phyloP scores from a whole-genome alignment of 495 filamentous ascomycete species.

The Rhizodiscina lignyota region DNA sequence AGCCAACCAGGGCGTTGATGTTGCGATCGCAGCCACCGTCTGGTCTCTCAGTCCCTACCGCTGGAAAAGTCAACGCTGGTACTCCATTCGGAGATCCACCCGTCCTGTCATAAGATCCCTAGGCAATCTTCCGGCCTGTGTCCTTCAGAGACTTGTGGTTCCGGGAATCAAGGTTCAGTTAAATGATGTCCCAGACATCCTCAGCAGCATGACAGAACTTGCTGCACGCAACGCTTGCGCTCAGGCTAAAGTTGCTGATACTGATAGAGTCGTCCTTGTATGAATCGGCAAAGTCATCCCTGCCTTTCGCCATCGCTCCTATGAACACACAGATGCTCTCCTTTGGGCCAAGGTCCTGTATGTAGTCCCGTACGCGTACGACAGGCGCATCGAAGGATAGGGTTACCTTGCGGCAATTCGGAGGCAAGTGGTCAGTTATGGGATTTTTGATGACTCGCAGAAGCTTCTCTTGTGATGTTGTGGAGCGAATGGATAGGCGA shows the following conservation, averaged over 20 bases:
- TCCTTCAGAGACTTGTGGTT: no score
- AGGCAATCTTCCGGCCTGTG: no score
- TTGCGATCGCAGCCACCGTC: constrained; percentile 27
- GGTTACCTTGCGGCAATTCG: constrained; percentile 94
- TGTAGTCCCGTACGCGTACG: constrained; percentile 75
- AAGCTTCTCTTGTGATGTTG: constrained; percentile 90
- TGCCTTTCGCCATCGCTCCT: constrained; percentile 93
- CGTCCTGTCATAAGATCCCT: no score
- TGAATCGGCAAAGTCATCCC: constrained; percentile 85
- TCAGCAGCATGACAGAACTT: constrained; percentile 98
- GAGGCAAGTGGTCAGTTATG: constrained; percentile 88
- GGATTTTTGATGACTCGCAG: constrained; percentile 96
- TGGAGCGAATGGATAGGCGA: constrained; percentile 85
- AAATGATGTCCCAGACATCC: constrained; percentile 90
- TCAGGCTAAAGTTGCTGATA: constrained; percentile 94
- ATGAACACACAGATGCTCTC: constrained; percentile 97
- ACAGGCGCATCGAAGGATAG: constrained; percentile 81
- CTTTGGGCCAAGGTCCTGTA: constrained; percentile 55
- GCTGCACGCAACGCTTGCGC: constrained; percentile 92
- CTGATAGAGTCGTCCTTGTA: constrained; percentile 94
- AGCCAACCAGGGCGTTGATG: constrained; percentile 25
- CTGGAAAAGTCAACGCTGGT: background rate
- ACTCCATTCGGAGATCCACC: no score
- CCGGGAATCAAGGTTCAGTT: constrained; percentile 9
- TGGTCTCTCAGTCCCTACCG: background rate